Base-by-base conservation (phyloP, 495 filamentous ascomycete genomes). In the Astrothelium macrocarpum region DNA sequence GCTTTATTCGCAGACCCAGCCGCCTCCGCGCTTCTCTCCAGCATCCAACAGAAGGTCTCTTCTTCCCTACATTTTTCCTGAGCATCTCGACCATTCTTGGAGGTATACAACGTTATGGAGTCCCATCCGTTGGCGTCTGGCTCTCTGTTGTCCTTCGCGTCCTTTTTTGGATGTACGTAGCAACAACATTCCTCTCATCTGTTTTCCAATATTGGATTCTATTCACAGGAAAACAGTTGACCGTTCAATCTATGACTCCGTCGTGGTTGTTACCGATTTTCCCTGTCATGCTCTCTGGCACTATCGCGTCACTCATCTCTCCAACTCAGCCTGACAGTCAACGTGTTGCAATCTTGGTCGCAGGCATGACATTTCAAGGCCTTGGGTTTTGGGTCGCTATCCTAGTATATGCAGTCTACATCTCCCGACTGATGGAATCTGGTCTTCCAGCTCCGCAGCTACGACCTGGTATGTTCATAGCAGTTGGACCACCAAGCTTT, bases 261-360 rank as follows among this genome's bases (percentile, higher is more conserved):
- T 79, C 78, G 2, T 84, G 81, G 81, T 76, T 82, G 43, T 65
- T 84, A 26, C 81, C 81, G 0, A 77, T 81, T 5, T 84, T 80
- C 59, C 80, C 81, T 14, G 74, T 77, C 42, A 78, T 85, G 78
- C 66, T 83, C 10, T 70, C 76, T 1, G 82, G 82, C 0, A 79
- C 80, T 1, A 64, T 84, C 18, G 81, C 80, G 0, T 74, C 73
- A 2, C 60, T 70, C 0, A 67, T 77, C 12, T 71, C 75, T 23
- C 64, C 71, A 1, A 70, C 66, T 5, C 82, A 84, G 60, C 79
- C 80, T 0, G 59, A 72, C 0, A 59, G 63, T 2, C 64, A 73
- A 4, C 77, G 76, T 0, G 16, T 80, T 14, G 72, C 74, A 28
- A 81, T 85, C 61, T 71, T 81, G 56, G 68, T 79, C 34, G 80